A percentile compares a stretch with the other conserved stretches of the same genome.
Evolutionary conservation across 139 green algal genomes (phyloP).

Genomic region (Microglena sp.): DNA sequence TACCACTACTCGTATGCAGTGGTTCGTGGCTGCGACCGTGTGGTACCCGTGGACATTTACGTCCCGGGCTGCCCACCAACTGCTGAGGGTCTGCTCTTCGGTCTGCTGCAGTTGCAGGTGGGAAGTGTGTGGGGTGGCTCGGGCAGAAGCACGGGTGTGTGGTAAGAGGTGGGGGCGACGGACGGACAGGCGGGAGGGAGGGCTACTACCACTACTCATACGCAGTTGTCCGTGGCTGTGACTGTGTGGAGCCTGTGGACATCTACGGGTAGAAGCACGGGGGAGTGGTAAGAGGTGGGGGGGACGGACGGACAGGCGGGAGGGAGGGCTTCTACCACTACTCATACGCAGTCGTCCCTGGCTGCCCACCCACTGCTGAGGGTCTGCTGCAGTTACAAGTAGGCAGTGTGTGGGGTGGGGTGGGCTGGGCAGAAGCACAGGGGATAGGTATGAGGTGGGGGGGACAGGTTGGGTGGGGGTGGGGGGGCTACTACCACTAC

Average conservation of each 20-base stretch:
- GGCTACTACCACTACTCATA: constrained; percentile 99
- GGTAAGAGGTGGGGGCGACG: too few relatives aligned
- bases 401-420: too few relatives aligned
- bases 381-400: too few relatives aligned
- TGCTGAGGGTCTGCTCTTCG: constrained; percentile 90
- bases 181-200: constrained; percentile 96
- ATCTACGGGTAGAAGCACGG: too few relatives aligned
- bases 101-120: constrained; percentile 75
- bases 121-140: too few relatives aligned
- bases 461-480: constrained; percentile 94
- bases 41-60: constrained; percentile 97
- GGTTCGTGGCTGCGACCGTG: constrained; percentile 88
- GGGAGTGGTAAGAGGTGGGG: too few relatives aligned
- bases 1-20: constrained; percentile 97
- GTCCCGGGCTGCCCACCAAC: constrained; percentile 93
- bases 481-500: constrained; percentile 99
- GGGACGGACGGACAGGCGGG: too few relatives aligned
- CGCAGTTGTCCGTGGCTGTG: constrained; percentile 86
- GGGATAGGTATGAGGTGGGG: too few relatives aligned
- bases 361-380: constrained; percentile 93
- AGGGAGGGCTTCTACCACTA: constrained; percentile 99
- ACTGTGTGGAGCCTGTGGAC: constrained; percentile 85
- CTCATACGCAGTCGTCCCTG: constrained; percentile 88
- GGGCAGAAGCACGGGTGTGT: too few relatives aligned
- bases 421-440: too few relatives aligned